Evolutionary conservation across 805 yeast genomes (phyloP), one percentile per base, ranked within the genome.

Genomic region (Martiniozyma abietophila): DNA sequence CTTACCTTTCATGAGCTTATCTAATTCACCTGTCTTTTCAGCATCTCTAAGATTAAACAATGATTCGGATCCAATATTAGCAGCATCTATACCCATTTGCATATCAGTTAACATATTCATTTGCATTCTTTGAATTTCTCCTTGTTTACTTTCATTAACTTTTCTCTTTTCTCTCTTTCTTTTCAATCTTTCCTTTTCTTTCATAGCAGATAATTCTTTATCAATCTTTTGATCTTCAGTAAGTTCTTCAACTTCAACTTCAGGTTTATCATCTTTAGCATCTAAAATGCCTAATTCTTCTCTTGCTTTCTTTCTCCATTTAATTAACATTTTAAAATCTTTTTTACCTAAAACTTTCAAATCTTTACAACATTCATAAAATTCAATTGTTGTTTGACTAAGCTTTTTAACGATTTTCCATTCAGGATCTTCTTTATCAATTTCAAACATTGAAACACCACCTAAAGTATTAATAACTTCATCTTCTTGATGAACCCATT

Each of bases 21-120:
- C 72, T 36, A 85, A 58, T 43, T 80, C 74, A 29, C 96, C 97
- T 3, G 95, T 77, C 57, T 80, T 81, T 56, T 83, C 83, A 4
- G 96, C 96, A n/a, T 71, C 61, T 50, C 76, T 80, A 54, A 92
- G 67, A 51, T 79, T 84, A 64, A 92, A 92, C 39, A 85, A 63
- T 1, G 88, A 71, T 39, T 81, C 88, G 36, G 80, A 67, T 24
- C 92, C 95, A 40, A 74, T 65, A 34, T 71, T 71, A 12, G 84
- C 89, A 12, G 96, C 95, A 54, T 92, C 98, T 35, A 84, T 67
- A 70, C 97, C 96, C 43, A 92, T 76, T 51, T 86, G 94, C 63
- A 71, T 74, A 51, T 94, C 95, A 5, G 96, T 83, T 39, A 82
- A 65, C 95, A 92, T 88, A 57, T 83, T 84, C 89, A 92, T 79